Base-by-base conservation (phyloP, 2,329 filamentous ascomycete genomes). In the Cadophora gregata region DNA sequence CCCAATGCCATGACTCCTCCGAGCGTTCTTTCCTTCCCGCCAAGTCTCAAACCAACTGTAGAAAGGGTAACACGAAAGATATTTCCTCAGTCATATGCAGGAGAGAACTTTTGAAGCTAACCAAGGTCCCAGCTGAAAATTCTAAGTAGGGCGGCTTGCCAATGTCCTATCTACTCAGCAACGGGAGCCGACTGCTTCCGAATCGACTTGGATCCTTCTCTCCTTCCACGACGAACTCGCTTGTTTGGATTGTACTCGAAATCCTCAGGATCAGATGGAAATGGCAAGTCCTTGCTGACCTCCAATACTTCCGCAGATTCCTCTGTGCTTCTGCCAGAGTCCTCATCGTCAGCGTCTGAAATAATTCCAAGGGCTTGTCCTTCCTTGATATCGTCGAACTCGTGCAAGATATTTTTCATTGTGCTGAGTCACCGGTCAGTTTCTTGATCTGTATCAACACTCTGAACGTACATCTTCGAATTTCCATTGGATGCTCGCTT, bases 331-430 rank as follows among this genome's bases (percentile, higher is more conserved):
- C 38, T 31, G 19, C 29, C n/a, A 9, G 53, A 56, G 10, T 56
- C 53, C 53, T 56, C 53, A 8, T 38, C 53, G n/a, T 56, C 29
- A n/a, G 29, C 53, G 8, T 56, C 53, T 19, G 53, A 36, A n/a
- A 56, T 31, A 14, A 56, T 56, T 1, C 53, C 53, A 7, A 56
- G 53, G 9, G 53, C 29, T 21, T 56, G 33, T 12, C 29, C 53
- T 36, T 56, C 53, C 31, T 56, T 56, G 7, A 56, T 29, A 56
- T 56, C 31, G 21, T 29, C 53, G 8, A 56, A 56, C 4, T 56
- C 1, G 31, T 56, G 53, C 10, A 56, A 31, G 53, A 56, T 56
- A 19, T 38, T 56, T 19, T 56, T 56, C 53, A 56, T 36, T 3
- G 1, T 31, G 16, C 51, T 55, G 19, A 1, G 24, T 9, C 29